phyloP scores from a whole-genome alignment of 768 basidiomycete genomes.

The Leccinum longicurvipes region DNA sequence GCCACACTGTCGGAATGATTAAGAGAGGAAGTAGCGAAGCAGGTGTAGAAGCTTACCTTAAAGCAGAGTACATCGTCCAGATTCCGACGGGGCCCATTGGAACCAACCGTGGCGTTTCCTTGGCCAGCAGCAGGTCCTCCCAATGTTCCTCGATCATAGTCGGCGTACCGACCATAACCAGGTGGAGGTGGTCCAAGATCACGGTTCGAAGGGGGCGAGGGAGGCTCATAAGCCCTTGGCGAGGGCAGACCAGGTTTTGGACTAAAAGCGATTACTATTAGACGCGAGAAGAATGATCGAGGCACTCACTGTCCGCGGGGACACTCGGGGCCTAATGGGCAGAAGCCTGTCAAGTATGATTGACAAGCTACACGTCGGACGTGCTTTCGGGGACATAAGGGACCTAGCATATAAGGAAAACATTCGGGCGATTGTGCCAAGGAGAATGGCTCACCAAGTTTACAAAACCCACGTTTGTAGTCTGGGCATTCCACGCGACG shows the following conservation, averaged over 20 bases:
- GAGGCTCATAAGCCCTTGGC: slow-evolving; percentile 73
- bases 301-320: slow-evolving; percentile 81
- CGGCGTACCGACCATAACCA: slow-evolving; percentile 82
- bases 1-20: slow-evolving; percentile 57
- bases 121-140: slow-evolving; percentile 28
- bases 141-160: slow-evolving; percentile 56
- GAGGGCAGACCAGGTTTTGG: slow-evolving; percentile 75
- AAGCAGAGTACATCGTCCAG: slow-evolving; percentile 84
- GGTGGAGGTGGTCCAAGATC: slow-evolving; percentile 90
- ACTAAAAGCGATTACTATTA: slow-evolving; percentile 37
- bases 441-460: slow-evolving; percentile 59
- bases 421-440: neutral
- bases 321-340: slow-evolving; percentile 87
- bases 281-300: slow-evolving; percentile 1
- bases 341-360: slow-evolving; percentile 88
- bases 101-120: slow-evolving; percentile 28
- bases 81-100: slow-evolving; percentile 59
- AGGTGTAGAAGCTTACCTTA: slow-evolving; percentile 52
- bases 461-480: slow-evolving; percentile 94
- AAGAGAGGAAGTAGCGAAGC: slow-evolving; percentile 1
- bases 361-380: slow-evolving; percentile 90
- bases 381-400: slow-evolving; percentile 87
- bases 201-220: slow-evolving; percentile 67
- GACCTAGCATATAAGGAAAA: slow-evolving; percentile 49
- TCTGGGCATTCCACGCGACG: slow-evolving; percentile 91